Base-by-base conservation (phyloP, 257 asterid genomes). In the Nicotiana tomentosiformis region DNA sequence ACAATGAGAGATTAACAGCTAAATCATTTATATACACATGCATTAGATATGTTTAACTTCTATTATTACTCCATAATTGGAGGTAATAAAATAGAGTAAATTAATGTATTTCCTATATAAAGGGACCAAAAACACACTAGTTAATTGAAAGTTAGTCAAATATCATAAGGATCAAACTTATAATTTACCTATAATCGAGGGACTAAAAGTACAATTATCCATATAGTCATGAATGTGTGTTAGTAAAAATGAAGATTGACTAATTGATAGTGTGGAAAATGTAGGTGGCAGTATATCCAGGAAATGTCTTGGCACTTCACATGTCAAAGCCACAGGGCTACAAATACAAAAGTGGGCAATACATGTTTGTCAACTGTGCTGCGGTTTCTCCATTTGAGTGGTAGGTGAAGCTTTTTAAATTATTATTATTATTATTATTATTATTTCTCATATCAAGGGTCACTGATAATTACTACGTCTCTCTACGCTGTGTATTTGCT, bases 311-410 rank as follows among this genome's bases (percentile, higher is more conserved):
- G 83, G 82, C 97, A 49, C 89, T 94, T 87, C 97, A 93, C 87
- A 93, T 91, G 98, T 93, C 98, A 35, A 94, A 92, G 88, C 98
- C 98, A 62, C 97, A 94, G 29, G 97, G 97, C 26, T 92, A 93
- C 90, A 91, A 90, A 84, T 93, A 94, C 81, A 92, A 88, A 81
- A 94, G 97, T 87, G 98, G 98, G 15, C 97, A 94, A 26, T 94
- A 94, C 70, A 90, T 93, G 89, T 93, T 94, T 83, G 97, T 94
- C 92, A 94, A 94, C 35, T 94, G 97, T 53, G 95, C 97, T 26
- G 97, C 97, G 43, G 97, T 94, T 81, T 94, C 98, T 78, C 98
- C 98, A 68, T 94, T 94, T 74, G 98, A 94, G 84, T 94, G 98
- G 98, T 94, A 81, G 80, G 93, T 86, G 78, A 10, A 78, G 33